phyloP scores from a whole-genome alignment of 345 rosid species.

The Luvunga scandens region DNA sequence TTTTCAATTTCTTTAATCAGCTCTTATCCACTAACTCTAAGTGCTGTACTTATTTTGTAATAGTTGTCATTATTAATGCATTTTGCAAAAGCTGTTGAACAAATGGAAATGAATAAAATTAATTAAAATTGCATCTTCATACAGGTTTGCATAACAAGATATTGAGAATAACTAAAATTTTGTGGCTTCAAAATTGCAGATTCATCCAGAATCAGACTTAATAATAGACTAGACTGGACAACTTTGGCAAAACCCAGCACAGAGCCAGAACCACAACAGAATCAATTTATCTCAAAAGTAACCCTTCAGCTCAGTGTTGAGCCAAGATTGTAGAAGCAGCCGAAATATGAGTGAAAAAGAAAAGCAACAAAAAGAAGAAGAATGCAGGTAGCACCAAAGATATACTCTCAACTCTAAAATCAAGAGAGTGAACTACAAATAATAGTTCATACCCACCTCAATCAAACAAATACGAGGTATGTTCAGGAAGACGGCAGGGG shows the following conservation, averaged over 20 bases:
- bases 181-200: background rate
- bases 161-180: background rate
- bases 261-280: background rate
- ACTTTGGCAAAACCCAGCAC: background rate
- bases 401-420: background rate
- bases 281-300: background rate
- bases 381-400: background rate
- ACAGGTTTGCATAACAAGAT: background rate
- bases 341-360: background rate
- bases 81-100: background rate
- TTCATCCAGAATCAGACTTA: background rate
- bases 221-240: background rate
- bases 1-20: too few species aligned
- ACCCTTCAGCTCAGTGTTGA: background rate
- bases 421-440: slow-evolving; percentile 31
- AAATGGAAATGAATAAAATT: background rate
- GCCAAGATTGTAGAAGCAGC: background rate
- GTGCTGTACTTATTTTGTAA: too few species aligned
- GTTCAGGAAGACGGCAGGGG: slow-evolving; percentile 70
- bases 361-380: too few species aligned
- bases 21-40: too few species aligned
- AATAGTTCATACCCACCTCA: slow-evolving; percentile 93
- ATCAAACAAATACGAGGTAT: slow-evolving; percentile 86
- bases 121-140: background rate
- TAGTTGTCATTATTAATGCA: too few species aligned